Evolutionary conservation across 257 asterid genomes (phyloP), one percentile per base, ranked within the genome.

Genomic region (Fraxinus pennsylvanica): DNA sequence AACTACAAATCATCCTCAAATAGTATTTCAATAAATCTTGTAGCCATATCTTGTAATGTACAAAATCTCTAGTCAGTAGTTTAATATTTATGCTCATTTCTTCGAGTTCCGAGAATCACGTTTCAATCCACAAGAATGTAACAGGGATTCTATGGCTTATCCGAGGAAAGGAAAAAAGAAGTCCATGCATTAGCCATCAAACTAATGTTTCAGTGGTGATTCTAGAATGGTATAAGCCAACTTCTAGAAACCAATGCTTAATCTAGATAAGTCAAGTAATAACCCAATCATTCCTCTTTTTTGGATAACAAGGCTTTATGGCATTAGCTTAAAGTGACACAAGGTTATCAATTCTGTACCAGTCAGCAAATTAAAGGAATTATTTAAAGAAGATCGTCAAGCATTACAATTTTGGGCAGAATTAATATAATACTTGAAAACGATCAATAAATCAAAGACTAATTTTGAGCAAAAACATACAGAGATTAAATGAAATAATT

Each of bases 321-420:
- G 39, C 78, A 83, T 77, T 33, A 61, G 74, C 72, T 50, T 74
- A 27, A 19, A 19, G 67, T n/a, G 67, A 59, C 10, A n/a, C 25
- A 21, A 21, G 2, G 12, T 59, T 27, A 19, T 21, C 3, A 59
- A 59, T 19, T 59, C 32, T 4, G 29, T 59, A 59, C 30, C 15
- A 36, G 5, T 59, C 30, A n/a, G 67, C 67, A 59, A 59, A 59
- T 59, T 22, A 36, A 36, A 36, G 43, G 43, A 38, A 7, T 38
- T 38, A 38, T 38, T 38, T n/a, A 43, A 43, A 43, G 32, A 59
- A 59, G 32, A 59, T 59, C 29, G 9, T 59, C 30, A 22, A 59
- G 68, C 68, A 59, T 21, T 59, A 57, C 66, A 21, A 59, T 59
- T 22, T 59, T 22, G 32, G 68, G 43, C 10, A 59, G 68, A 59